phyloP scores from a whole-genome alignment of 2,329 filamentous ascomycete species.

The Aspergillus phoenicis region DNA sequence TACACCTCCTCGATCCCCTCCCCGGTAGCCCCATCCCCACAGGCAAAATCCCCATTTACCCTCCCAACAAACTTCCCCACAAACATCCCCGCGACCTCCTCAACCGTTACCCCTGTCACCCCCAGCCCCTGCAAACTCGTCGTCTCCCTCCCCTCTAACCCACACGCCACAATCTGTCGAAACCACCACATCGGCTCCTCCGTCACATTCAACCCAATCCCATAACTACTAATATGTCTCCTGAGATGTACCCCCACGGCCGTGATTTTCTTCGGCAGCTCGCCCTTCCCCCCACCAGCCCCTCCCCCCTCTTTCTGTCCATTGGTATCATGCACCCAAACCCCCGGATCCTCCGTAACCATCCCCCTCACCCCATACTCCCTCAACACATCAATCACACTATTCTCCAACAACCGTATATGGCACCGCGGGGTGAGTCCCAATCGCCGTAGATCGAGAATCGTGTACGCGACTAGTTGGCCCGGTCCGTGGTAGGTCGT shows the following conservation, averaged over 20 bases:
- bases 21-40: slow-evolving; percentile 30
- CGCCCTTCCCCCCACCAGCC: background rate
- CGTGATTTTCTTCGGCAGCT: slow-evolving; percentile 68
- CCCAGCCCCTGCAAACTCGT: slow-evolving; percentile 70
- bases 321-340: slow-evolving; percentile 63
- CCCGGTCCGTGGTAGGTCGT: slow-evolving; percentile 95
- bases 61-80: slow-evolving; percentile 43
- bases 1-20: slow-evolving; percentile 46
- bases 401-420: slow-evolving; percentile 75
- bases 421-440: slow-evolving; percentile 72
- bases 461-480: slow-evolving; percentile 88
- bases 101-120: slow-evolving; percentile 29
- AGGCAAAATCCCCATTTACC: slow-evolving; percentile 41
- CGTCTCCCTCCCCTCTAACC: slow-evolving; percentile 74
- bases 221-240: slow-evolving; percentile 79
- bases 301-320: background rate
- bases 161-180: slow-evolving; percentile 83
- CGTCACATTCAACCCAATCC: slow-evolving; percentile 67
- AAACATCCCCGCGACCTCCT: slow-evolving; percentile 45
- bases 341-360: slow-evolving; percentile 76
- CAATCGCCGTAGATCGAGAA: slow-evolving; percentile 76
- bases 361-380: slow-evolving; percentile 63
- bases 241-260: slow-evolving; percentile 90
- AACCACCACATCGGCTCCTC: slow-evolving; percentile 65
- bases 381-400: slow-evolving; percentile 67